A percentile compares a stretch with the other conserved stretches of the same genome.
phyloP scores from a whole-genome alignment of 2,329 filamentous ascomycete genomes.

The Diaporthe capsici region DNA sequence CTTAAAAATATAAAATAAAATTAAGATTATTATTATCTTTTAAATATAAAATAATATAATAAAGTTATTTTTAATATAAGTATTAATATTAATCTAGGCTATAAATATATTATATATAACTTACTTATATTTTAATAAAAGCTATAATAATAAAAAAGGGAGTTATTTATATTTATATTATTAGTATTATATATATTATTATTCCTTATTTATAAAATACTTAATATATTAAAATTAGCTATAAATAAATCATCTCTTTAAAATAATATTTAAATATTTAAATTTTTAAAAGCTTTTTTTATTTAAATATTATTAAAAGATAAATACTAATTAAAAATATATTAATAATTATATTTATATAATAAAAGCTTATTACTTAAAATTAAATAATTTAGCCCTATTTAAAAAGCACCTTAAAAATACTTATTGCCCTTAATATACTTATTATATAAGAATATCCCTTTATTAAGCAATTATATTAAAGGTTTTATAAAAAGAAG shows the following conservation, averaged over 20 bases:
- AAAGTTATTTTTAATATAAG: not conserved
- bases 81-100: not conserved
- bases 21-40: not conserved
- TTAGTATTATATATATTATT: not conserved
- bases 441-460: too few species aligned
- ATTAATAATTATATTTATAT: not conserved
- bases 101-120: not conserved
- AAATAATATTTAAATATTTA: not conserved
- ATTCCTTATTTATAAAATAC: not conserved
- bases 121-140: not conserved
- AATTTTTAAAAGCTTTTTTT: not conserved
- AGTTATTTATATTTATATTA: not conserved
- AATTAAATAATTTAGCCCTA: not conserved
- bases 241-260: not conserved
- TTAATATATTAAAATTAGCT: not conserved
- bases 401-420: not conserved
- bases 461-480: not conserved
- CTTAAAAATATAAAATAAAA: not conserved
- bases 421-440: too few species aligned
- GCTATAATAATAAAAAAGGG: not conserved
- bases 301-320: not conserved
- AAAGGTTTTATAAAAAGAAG: not conserved
- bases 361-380: not conserved
- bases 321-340: too few species aligned
- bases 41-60: not conserved